Base-by-base conservation (phyloP, 2,329 filamentous ascomycete genomes). In the Tympanopsis confertula region DNA sequence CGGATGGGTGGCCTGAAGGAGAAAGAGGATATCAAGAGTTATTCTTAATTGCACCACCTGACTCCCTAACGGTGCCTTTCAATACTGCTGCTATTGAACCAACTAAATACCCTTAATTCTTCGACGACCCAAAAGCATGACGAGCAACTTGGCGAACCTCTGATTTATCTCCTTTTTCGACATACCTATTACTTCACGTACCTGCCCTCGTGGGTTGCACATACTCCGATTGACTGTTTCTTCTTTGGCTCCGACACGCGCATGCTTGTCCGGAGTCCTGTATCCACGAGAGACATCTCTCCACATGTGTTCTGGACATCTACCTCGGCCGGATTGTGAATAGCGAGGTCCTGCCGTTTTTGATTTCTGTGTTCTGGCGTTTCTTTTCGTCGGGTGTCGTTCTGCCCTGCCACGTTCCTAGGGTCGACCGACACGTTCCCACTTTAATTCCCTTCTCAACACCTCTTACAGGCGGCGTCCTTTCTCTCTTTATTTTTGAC, bases 1-100 rank as follows among this genome's bases (percentile, higher is more conserved):
- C 70, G 76, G 38, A 76, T 82, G 50, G 78, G 78, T 24, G 78
- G 78, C 5, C 55, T 82, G 47, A 78, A 76, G 53, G 78, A 82
- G 59, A 79, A 77, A 55, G 63, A 66, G 12, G 36, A 20, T 32
- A 41, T 39, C 35, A 33, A 33, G 7, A 33, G 30, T 12, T 33
- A 15, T 10, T 33, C 30, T 17, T 33, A 33, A 17, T 18, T 33
- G 10, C 30, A 33, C 15, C 30, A 15, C 10, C 30, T 33, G 30
- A 33, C 17, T 12, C 30, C 30, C 30, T 7, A 33, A 10, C 12
- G 30, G 17, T 26, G 22, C 22, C 22, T 12, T 17, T 7, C 30
- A 17, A 7, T 33, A 33, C 30, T 33, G n/a, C n/a, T n/a, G n/a
- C n/a, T n/a, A n/a, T n/a, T n/a, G n/a, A n/a, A n/a, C n/a, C n/a